Evolutionary conservation across 768 basidiomycete genomes (phyloP).

Genomic region (Coprinopsis marcescibilis): DNA sequence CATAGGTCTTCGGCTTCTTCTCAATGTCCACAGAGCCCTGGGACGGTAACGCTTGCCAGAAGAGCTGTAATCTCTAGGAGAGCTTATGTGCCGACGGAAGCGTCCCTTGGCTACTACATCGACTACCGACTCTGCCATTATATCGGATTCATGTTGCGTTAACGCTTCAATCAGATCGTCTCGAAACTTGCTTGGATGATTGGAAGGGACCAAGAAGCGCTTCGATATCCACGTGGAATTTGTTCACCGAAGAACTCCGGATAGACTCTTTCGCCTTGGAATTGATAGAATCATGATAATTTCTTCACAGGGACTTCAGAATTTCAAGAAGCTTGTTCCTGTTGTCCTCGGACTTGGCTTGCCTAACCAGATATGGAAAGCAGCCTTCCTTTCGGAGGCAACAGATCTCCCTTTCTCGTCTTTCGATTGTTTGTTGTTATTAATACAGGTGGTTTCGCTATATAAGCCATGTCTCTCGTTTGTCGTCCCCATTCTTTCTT

Average conservation of each 20-base stretch:
- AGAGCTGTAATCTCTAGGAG: background rate
- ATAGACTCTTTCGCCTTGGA: background rate
- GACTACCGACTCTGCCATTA: too few relatives aligned
- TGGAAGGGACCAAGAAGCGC: background rate
- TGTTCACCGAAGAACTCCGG: slow-evolving; percentile 2
- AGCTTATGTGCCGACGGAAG: background rate
- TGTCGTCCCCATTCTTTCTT: slow-evolving; percentile 12
- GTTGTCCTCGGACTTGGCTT: slow-evolving; percentile 9
- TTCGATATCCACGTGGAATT: slow-evolving; percentile 4
- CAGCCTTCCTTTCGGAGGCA: slow-evolving; percentile 28
- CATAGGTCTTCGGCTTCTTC: too few relatives aligned
- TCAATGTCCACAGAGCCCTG: slow-evolving; percentile 12
- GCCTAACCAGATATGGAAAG: slow-evolving; percentile 21
- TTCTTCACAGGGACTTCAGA: background rate
- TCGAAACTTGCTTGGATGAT: background rate
- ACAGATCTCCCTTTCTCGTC: slow-evolving; percentile 2
- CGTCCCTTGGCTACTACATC: too few relatives aligned
- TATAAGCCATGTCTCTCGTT: slow-evolving; percentile 7
- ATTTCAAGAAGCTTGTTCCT: background rate
- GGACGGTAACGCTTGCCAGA: slow-evolving; percentile 17
- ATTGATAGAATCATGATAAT: background rate
- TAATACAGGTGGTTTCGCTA: slow-evolving; percentile 4
- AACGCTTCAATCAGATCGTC: slow-evolving; percentile 7
- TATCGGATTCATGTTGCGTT: too few relatives aligned
- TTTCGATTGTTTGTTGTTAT: background rate